Evolutionary conservation across 192 early-diverging fungal species (phyloP), one percentile per base, ranked within the genome.

Genomic region (Coemansia asiatica): DNA sequence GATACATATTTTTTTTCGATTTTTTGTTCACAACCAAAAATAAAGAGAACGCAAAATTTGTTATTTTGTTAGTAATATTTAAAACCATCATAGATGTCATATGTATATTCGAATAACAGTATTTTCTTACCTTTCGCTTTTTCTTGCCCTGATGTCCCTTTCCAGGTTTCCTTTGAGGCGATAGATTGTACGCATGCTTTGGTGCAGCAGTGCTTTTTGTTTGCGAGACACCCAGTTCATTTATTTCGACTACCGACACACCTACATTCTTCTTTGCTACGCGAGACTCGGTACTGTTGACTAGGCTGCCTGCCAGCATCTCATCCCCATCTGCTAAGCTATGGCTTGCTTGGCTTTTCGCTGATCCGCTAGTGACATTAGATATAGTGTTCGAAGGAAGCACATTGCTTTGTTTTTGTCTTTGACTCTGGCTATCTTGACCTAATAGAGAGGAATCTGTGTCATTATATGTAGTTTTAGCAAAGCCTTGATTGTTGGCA

Each of bases 91-190:
- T n/a, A n/a, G n/a, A n/a, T n/a, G n/a, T n/a, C n/a, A n/a, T n/a
- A n/a, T n/a, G n/a, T n/a, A n/a, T n/a, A n/a, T n/a, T n/a, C n/a
- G n/a, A 55, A 55, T 19, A 55, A 55, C 6, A 50, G 18, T 7
- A 50, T 35, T 23, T 21, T 6, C 36, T 60, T 63, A 80, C 78
- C 78, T 81, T 81, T 56, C 69, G 40, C 16, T 44, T 48, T 35
- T 74, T 81, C 56, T 71, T 80, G 22, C 71, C 72, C n/a, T n/a
- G n/a, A 23, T 63, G 35, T 1, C 58, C 40, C 29, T 61, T 75
- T 6, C 48, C 22, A 23, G 9, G 38, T 25, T 62, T 63, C 54
- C 64, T 75, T 38, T 65, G 33, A 49, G 50, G 46, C 1, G 44
- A 21, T 28, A 33, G 31, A 46, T 62, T 61, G 35, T 62, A 57